A percentile compares a stretch with the other conserved stretches of the same genome.
Conservation (phyloP, 202 grass and related monocot species). For the Dendrocalamus latiflorus region DNA sequence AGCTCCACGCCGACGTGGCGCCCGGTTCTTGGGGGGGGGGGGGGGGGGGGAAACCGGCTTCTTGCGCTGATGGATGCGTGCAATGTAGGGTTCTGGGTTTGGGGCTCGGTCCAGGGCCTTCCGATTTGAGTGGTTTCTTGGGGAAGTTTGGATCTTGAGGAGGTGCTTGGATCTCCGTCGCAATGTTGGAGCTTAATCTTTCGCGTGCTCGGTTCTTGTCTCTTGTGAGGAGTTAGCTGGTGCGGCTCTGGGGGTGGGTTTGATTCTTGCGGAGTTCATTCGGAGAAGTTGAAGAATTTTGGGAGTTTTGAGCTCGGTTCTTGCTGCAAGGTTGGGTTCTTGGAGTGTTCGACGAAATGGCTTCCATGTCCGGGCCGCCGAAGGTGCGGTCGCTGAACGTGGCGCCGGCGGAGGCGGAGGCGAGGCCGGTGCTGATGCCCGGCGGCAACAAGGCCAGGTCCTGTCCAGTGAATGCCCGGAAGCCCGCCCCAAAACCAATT, state of each 20-base stretch:
- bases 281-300: not conserved
- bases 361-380: slow-evolving; percentile 66
- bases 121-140: not conserved
- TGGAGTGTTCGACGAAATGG: not conserved
- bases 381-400: slow-evolving; percentile 71
- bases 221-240: not conserved
- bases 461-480: slow-evolving; percentile 22
- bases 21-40: not conserved
- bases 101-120: not conserved
- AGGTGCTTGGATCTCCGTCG: not conserved
- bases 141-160: not conserved
- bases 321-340: not conserved
- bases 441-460: slow-evolving; percentile 70
- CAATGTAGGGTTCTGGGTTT: not conserved
- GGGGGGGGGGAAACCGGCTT: not conserved
- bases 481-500: slow-evolving; percentile 43
- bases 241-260: not conserved
- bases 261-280: not conserved
- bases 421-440: slow-evolving; percentile 74
- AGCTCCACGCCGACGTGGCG: not conserved
- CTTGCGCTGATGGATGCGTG: not conserved
- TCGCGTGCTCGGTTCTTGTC: not conserved
- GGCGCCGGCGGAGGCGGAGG: slow-evolving; percentile 43
- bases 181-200: not conserved
- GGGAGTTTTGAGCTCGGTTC: not conserved